A percentile compares a stretch with the other conserved stretches of the same genome.
Conservation (phyloP, 2,329 filamentous ascomycete species). For the Nemania abortiva region DNA sequence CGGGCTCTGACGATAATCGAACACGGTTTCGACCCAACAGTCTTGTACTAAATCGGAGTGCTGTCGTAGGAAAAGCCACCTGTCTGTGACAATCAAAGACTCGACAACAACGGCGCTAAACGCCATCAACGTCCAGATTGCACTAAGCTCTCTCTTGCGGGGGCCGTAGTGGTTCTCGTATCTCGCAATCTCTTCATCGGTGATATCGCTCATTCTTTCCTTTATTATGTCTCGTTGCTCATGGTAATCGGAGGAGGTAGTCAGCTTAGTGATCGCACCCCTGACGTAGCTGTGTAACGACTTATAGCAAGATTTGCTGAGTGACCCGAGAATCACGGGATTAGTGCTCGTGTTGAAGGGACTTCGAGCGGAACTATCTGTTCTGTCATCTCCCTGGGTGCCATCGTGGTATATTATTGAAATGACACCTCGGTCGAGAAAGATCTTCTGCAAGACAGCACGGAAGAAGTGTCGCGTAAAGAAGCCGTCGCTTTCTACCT, state of each 20-base stretch:
- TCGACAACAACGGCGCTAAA: constrained; percentile 92
- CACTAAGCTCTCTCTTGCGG: constrained; percentile 82
- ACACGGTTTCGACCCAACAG: constrained; percentile 93
- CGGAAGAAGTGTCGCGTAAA: constrained; percentile 95
- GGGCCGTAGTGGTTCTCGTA: constrained; percentile 76
- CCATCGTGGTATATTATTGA: constrained; percentile 64
- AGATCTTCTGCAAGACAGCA: constrained; percentile 89
- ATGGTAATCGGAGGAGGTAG: constrained; percentile 66
- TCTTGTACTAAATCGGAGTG: constrained; percentile 76
- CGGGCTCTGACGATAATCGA: constrained; percentile 87
- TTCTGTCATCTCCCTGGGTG: constrained; percentile 46
- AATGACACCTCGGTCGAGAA: constrained; percentile 85
- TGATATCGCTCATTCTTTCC: constrained; percentile 75
- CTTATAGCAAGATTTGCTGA: constrained; percentile 82
- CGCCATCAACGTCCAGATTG: constrained; percentile 96
- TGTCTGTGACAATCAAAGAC: constrained; percentile 88
- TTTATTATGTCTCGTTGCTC: constrained; percentile 68
- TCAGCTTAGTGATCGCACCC: constrained; percentile 83
- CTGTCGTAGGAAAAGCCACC: constrained; percentile 88
- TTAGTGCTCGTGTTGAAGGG: constrained; percentile 72
- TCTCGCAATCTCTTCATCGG: constrained; percentile 77
- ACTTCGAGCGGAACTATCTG: constrained; percentile 46
- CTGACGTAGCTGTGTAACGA: constrained; percentile 82
- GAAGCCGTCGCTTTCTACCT: constrained; percentile 83
- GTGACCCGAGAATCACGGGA: constrained; percentile 86